Evolutionary conservation across 2,329 filamentous ascomycete species (phyloP).

Genomic region (Trichothecium sympodiale): DNA sequence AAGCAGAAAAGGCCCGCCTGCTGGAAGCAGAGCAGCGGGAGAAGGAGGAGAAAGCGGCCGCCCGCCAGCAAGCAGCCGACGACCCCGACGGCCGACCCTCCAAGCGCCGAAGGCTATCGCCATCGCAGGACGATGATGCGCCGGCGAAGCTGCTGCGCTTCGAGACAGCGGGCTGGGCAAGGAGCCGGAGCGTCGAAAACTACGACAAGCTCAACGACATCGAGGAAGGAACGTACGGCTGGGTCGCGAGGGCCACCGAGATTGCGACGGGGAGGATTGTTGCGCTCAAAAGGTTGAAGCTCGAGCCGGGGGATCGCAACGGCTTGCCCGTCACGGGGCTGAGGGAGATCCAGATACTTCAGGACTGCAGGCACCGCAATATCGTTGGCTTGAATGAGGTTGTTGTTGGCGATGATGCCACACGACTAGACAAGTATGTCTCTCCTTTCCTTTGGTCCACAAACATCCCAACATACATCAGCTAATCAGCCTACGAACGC

Average conservation of each 20-base stretch:
- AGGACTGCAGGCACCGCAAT: conserved; percentile 69
- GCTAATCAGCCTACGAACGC: too few relatives aligned
- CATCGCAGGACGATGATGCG: conserved; percentile 10
- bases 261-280: conserved; percentile 66
- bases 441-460: conserved; percentile 1
- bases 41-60: conserved; percentile 4
- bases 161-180: conserved; percentile 54
- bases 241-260: conserved; percentile 77
- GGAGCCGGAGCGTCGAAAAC: conserved; percentile 67
- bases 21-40: conserved; percentile 34
- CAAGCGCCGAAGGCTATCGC: conserved; percentile 52
- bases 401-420: conserved; percentile 57
- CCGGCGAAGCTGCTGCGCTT: conserved; percentile 58
- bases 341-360: conserved; percentile 85
- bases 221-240: conserved; percentile 93
- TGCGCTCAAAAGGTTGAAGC: conserved; percentile 87
- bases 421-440: conserved; percentile 40
- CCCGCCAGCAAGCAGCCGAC: conserved; percentile 16
- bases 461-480: too few relatives aligned
- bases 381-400: conserved; percentile 76
- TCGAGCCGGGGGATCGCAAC: conserved; percentile 60
- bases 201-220: conserved; percentile 94
- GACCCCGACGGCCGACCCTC: conserved; percentile 33
- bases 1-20: conserved; percentile 68
- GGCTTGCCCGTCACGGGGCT: conserved; percentile 87